These are phyloP conservation scores for Melaleuca alternifolia DNA, from an alignment of 345 rosid species.

Conservation along the genomic window DNA sequence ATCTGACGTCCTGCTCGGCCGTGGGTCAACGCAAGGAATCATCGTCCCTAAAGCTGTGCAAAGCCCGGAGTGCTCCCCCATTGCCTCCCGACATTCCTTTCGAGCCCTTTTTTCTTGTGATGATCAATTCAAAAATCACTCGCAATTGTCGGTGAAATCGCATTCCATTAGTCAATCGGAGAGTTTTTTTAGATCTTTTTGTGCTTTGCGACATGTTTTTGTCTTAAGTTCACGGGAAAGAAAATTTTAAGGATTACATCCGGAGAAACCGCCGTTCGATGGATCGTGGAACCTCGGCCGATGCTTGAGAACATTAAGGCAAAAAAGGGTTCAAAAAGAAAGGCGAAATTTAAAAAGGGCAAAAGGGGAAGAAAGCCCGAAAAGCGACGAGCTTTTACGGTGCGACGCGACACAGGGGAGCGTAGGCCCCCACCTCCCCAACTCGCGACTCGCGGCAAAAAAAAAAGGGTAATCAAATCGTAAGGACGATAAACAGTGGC, in stretches of 20 bases:
- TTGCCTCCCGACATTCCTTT: no score
- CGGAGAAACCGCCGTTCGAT: not conserved
- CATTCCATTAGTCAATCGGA: no score
- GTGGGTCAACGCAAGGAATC: not conserved
- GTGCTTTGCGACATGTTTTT: not conserved
- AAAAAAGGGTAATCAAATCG: not conserved
- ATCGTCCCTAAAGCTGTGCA: not conserved
- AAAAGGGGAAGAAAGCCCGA: not conserved
- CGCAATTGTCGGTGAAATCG: not conserved
- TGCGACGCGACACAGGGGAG: not conserved
- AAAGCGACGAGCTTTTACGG: not conserved
- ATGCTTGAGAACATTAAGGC: not conserved
- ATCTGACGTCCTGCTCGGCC: not conserved
- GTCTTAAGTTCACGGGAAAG: no score
- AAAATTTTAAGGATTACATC: not conserved
- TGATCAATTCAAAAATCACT: not conserved
- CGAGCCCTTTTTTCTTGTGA: not conserved
- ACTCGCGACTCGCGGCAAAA: not conserved
- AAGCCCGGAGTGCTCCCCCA: not conserved
- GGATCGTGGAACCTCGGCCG: not conserved
- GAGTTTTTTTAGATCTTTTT: no score
- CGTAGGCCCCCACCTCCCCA: not conserved
- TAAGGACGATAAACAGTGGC: not conserved
- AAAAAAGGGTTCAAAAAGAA: not conserved
- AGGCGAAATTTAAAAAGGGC: no score